Evolutionary conservation across 345 rosid genomes (phyloP).

Genomic region (Arabis hirsuta): DNA sequence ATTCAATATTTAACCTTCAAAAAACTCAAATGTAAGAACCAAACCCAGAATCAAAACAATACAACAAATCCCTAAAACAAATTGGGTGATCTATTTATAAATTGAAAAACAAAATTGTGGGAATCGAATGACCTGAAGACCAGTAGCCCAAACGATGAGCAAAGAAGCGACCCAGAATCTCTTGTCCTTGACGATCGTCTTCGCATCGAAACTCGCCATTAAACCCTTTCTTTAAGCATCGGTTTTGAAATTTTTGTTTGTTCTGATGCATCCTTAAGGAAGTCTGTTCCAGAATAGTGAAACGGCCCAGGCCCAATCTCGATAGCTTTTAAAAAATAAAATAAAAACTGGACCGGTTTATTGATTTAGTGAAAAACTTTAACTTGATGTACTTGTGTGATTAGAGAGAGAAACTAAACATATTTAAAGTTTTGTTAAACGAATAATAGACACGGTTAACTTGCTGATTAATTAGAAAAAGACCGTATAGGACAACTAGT

Average conservation of each 20-base stretch:
- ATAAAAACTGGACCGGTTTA: no score
- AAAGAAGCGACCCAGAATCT: slow-evolving; percentile 83
- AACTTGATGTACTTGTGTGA: no score
- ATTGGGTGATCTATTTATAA: neutral
- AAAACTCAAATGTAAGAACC: neutral
- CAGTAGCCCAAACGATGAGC: slow-evolving; percentile 89
- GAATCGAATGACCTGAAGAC: slow-evolving; percentile 65
- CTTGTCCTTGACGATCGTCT: slow-evolving; percentile 72
- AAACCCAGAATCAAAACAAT: neutral
- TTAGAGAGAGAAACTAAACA: no score
- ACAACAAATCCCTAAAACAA: slow-evolving; percentile 4
- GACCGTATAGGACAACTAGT: no score
- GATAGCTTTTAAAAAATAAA: neutral
- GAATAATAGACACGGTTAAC: no score
- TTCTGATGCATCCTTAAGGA: neutral
- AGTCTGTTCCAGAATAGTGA: neutral
- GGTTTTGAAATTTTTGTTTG: neutral
- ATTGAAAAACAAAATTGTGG: neutral
- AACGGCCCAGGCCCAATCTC: slow-evolving; percentile 27
- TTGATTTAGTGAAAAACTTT: no score
- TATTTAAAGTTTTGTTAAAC: no score
- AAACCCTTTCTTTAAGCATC: slow-evolving; percentile 39
- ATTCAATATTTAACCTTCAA: slow-evolving; percentile 1
- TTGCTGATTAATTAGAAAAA: no score
- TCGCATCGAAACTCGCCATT: slow-evolving; percentile 61